Percentiles rank a stretch among this genome's conserved stretches.
phyloP scores from a whole-genome alignment of 176 grass and related monocot genomes.

The Dendrocalamus sinicus region DNA sequence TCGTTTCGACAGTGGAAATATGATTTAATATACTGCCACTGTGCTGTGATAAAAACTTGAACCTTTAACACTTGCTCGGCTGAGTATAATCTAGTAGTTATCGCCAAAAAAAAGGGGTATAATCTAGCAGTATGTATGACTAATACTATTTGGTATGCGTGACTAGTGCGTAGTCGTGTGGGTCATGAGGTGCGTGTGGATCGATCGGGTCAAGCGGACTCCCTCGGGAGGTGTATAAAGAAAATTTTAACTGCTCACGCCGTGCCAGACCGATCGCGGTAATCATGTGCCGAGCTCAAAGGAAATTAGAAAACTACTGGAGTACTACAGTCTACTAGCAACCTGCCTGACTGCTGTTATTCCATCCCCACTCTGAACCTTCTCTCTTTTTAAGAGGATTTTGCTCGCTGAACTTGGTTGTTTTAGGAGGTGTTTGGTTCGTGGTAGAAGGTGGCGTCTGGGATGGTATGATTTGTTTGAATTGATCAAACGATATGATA shows the following conservation, averaged over 20 bases:
- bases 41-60: too few relatives aligned
- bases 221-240: conserved; percentile 26
- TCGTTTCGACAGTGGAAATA: neutral
- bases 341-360: neutral
- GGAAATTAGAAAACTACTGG: neutral
- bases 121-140: neutral
- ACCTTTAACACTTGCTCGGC: neutral
- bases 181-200: neutral
- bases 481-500: too few relatives aligned
- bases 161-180: neutral
- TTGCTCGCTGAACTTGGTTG: too few relatives aligned
- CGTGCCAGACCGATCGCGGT: conserved; percentile 27
- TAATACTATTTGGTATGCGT: neutral
- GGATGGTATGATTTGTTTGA: too few relatives aligned
- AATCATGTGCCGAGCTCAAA: conserved; percentile 31
- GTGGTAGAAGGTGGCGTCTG: too few relatives aligned
- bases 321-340: neutral
- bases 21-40: neutral
- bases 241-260: neutral
- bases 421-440: too few relatives aligned
- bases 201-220: conserved; percentile 11
- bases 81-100: neutral
- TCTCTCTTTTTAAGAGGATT: too few relatives aligned
- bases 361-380: too few relatives aligned
- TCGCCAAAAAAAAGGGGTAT: too few relatives aligned